Evolutionary conservation across 805 yeast genomes (phyloP), one percentile per base, ranked within the genome.

Genomic region (Candida ulmi): DNA sequence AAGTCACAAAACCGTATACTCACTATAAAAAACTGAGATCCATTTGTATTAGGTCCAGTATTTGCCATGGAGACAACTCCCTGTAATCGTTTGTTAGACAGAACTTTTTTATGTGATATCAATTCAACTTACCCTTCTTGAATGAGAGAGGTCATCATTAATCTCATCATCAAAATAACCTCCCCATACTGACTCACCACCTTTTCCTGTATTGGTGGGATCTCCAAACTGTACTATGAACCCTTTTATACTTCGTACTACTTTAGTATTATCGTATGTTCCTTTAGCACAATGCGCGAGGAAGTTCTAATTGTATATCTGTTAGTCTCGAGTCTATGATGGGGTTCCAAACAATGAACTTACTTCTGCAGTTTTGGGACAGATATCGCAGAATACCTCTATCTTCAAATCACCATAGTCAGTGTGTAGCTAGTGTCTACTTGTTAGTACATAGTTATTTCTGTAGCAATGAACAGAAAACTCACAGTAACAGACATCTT

Each of bases 191-290:
- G 86, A 78, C 57, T 80, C 88, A 34, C 93, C 93, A 30, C 93
- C 93, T 18, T 88, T 80, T 11, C 88, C 88, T 42, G 80, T 67
- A 40, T 65, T 66, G 13, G 86, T 80, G 58, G 88, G 90, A 62
- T 87, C 91, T 38, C 96, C 96, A 43, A 95, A 93, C 62, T 85
- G 95, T 46, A 88, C 74, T 77, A 85, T 78, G 61, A 84, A 85
- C 35, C 74, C 72, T 36, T 76, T 71, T 49, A 83, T 78, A 39
- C 84, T 77, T 46, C 90, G 74, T 64, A 83, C 88, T 69, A 87
- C 80, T 27, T 68, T 61, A 6, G 88, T 78, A 44, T 69, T 68
- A 37, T 56, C 45, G 42, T 65, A 68, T 1, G 65, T 61, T 2
- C 75, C 75, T 25, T 55, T 50, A 3, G 74, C 74, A 45, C 72